phyloP scores from a whole-genome alignment of 179 eudicot species.

The Drosera spatulata region DNA sequence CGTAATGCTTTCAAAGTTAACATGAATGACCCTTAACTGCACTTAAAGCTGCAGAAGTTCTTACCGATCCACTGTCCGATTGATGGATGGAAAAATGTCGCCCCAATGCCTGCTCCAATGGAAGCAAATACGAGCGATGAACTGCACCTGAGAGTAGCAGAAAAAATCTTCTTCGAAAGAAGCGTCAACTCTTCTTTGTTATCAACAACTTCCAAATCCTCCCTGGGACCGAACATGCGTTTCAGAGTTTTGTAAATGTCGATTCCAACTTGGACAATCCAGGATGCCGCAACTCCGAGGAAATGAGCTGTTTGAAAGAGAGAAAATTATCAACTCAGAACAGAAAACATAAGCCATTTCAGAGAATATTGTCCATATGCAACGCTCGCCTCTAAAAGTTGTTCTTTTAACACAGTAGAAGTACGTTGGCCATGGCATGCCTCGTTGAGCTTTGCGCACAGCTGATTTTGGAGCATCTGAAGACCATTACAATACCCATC shows the following conservation, averaged over 20 bases:
- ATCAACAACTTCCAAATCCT: conserved; percentile 36
- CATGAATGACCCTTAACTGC: too few relatives aligned
- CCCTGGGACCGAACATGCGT: conserved; percentile 22
- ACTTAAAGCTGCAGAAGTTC: conserved; percentile 3
- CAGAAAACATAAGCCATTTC: background rate
- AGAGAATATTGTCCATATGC: background rate
- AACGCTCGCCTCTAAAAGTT: conserved; percentile 62
- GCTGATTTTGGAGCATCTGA: conserved; percentile 91
- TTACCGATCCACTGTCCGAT: conserved; percentile 89
- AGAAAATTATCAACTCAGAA: background rate
- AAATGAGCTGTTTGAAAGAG: conserved; percentile 48
- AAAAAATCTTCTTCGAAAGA: conserved; percentile 49
- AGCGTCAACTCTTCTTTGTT: conserved; percentile 28
- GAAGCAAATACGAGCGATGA: conserved; percentile 81
- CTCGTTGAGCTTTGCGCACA: conserved; percentile 70
- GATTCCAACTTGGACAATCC: conserved; percentile 82
- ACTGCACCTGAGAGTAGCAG: conserved; percentile 50
- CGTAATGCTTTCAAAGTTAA: background rate
- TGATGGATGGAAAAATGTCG: conserved; percentile 55
- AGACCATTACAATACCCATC: conserved; percentile 3
- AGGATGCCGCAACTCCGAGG: conserved; percentile 79
- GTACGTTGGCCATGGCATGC: conserved; percentile 52
- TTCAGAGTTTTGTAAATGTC: conserved; percentile 52
- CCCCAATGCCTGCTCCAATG: conserved; percentile 83
- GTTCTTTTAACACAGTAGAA: conserved; percentile 47